These are phyloP conservation scores for Beauveria rudraprayagi DNA, from an alignment of 2,329 filamentous ascomycete genomes.

Conservation along the genomic window DNA sequence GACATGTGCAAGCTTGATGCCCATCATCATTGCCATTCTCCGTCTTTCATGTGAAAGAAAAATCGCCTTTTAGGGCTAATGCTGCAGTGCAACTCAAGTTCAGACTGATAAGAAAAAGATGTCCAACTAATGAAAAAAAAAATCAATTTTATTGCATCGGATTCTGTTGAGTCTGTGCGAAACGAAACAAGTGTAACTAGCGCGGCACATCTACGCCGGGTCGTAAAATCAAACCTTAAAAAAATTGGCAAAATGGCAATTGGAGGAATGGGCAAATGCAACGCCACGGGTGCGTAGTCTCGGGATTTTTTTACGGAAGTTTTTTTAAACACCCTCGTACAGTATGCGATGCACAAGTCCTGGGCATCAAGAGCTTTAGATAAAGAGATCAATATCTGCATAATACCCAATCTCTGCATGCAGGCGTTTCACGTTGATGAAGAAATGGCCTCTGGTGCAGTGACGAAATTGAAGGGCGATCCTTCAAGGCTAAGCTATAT, in stretches of 20 bases:
- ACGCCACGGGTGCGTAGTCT: not conserved
- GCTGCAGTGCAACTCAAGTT: not conserved
- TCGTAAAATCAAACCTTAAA: not conserved
- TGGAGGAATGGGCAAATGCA: too few species aligned
- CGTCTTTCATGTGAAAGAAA: not conserved
- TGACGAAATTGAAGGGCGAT: not conserved
- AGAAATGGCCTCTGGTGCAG: not conserved
- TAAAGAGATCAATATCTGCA: not conserved
- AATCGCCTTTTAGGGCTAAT: too few species aligned
- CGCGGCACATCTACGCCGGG: not conserved
- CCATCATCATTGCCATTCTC: not conserved
- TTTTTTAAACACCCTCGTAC: too few species aligned
- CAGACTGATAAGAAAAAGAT: not conserved
- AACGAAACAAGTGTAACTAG: not conserved
- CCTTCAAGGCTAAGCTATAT: not conserved
- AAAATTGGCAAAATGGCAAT: not conserved
- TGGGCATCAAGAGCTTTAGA: not conserved
- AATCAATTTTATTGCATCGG: not conserved
- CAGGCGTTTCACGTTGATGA: conserved; percentile 2
- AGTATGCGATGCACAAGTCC: not conserved
- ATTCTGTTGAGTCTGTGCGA: not conserved
- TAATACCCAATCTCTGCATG: not conserved
- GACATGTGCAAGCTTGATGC: not conserved
- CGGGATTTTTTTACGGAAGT: not conserved
- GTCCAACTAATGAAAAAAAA: too few species aligned